phyloP scores from a whole-genome alignment of 495 filamentous ascomycete species.

The Tuber aestivum region DNA sequence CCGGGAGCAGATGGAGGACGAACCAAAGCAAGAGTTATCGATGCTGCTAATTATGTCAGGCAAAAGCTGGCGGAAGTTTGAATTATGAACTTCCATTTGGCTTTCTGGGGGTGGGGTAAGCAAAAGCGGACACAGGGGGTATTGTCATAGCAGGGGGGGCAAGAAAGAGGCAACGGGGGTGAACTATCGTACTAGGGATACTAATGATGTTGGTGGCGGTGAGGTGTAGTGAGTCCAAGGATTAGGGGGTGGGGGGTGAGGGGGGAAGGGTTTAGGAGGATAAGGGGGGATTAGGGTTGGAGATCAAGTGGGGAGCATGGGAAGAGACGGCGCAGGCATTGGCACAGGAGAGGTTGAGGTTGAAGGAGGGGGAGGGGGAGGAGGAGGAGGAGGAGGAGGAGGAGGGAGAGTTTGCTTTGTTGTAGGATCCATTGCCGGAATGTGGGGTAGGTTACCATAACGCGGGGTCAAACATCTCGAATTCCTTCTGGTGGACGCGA shows the following conservation, averaged over 20 bases:
- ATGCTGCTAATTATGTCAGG: conserved; percentile 58
- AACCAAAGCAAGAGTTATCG: conserved; percentile 55
- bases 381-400: too few species aligned
- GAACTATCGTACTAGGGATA: neutral
- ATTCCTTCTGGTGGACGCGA: neutral
- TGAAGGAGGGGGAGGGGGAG: too few species aligned
- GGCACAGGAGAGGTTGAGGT: neutral
- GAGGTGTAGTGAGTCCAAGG: too few species aligned
- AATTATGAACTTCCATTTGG: conserved; percentile 60
- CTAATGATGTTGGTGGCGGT: too few species aligned
- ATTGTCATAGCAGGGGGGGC: neutral
- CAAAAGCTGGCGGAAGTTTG: conserved; percentile 53
- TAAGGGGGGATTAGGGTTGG: neutral
- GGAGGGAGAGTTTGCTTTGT: neutral
- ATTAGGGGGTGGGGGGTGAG: too few species aligned
- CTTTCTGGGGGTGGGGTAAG: neutral
- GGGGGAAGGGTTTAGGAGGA: neutral
- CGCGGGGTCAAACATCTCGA: neutral
- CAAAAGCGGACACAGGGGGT: neutral
- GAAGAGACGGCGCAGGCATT: neutral
- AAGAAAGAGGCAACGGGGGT: neutral
- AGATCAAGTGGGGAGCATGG: neutral
- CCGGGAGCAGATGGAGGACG: neutral
- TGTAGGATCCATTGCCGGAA: neutral
- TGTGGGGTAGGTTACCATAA: conserved; percentile 5